A percentile compares a stretch with the other conserved stretches of the same genome.
phyloP scores from a whole-genome alignment of 306 rosid genomes.

The Abrus pulchellus region DNA sequence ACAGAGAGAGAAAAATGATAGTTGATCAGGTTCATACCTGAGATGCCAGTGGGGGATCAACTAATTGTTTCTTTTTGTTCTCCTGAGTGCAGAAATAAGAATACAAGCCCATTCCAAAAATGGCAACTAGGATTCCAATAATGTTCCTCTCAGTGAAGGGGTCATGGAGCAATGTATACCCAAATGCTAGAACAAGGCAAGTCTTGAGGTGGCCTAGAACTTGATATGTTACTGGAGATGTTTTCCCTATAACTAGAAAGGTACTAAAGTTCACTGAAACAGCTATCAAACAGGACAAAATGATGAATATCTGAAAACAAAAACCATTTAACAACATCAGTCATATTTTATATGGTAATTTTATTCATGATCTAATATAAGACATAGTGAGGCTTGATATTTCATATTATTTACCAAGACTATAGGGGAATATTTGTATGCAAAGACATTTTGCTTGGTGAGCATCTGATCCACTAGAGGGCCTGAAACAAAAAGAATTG shows the following conservation, averaged over 20 bases:
- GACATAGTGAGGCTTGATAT: background rate
- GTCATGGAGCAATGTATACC: conserved; percentile 94
- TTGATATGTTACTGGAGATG: conserved; percentile 98
- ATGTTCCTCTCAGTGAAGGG: conserved; percentile 94
- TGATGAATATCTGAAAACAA: conserved; percentile 74
- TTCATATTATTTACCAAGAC: conserved; percentile 66
- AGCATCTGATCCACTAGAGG: conserved; percentile 89
- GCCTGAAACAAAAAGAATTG: conserved; percentile 92
- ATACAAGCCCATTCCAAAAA: conserved; percentile 91
- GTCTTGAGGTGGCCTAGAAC: conserved; percentile 98
- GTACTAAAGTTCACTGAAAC: conserved; percentile 98
- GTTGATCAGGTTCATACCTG: conserved; percentile 54
- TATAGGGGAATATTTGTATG: conserved; percentile 78
- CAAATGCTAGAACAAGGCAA: conserved; percentile 92
- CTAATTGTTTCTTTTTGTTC: conserved; percentile 75
- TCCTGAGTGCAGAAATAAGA: conserved; percentile 92
- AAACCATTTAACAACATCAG: background rate
- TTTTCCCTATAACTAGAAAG: conserved; percentile 94
- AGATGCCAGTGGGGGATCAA: conserved; percentile 66
- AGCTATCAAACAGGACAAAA: conserved; percentile 88
- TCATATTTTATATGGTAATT: conserved; percentile 6
- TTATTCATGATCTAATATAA: background rate
- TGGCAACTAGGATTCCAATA: conserved; percentile 78
- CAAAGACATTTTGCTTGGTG: conserved; percentile 85
- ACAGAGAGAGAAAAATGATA: background rate